Conservation (phyloP, 2,329 filamentous ascomycete genomes). For the Aspergillus aculeatus region DNA sequence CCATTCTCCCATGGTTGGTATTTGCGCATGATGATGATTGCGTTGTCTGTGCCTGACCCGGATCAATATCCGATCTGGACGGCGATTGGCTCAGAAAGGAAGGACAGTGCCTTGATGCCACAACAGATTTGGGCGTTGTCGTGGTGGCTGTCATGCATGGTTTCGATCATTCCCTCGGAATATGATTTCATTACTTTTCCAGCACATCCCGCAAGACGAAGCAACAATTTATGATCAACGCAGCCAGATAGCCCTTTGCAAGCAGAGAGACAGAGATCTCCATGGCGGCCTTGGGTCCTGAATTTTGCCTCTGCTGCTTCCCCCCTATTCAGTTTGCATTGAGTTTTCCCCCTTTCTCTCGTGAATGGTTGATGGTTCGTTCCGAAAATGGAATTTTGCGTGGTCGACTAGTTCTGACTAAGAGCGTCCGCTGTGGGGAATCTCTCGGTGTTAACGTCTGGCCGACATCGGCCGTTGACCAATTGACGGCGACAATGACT, state of each 20-base stretch:
- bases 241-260: too few species aligned
- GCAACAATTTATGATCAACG: too few species aligned
- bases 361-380: not conserved
- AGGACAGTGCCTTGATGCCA: not conserved
- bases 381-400: conserved; percentile 5
- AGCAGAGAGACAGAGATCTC: too few species aligned
- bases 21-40: not conserved
- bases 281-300: not conserved
- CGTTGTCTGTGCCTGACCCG: not conserved
- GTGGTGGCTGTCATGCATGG: not conserved
- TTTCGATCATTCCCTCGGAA: not conserved
- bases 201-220: not conserved
- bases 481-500: not conserved
- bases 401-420: not conserved
- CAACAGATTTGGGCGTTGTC: not conserved
- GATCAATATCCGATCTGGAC: not conserved
- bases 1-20: not conserved
- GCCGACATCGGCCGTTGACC: not conserved
- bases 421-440: not conserved
- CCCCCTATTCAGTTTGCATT: not conserved
- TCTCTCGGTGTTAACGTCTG: not conserved
- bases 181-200: not conserved
- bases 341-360: not conserved
- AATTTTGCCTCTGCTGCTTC: too few species aligned
- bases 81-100: not conserved